phyloP scores from a whole-genome alignment of 2,329 filamentous ascomycete species.

The Sclerotinia borealis region DNA sequence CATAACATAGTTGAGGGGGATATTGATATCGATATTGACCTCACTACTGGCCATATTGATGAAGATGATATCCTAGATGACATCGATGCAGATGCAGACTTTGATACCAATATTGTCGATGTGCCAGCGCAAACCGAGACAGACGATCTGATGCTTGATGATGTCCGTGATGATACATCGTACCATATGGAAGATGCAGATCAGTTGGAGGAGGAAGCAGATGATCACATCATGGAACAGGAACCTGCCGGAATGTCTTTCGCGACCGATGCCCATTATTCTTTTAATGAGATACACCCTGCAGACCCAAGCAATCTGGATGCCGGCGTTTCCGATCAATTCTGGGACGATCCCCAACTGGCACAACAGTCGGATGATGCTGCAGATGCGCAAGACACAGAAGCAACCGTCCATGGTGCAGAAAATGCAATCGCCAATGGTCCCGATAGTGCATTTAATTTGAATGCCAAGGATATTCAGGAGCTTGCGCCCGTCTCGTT shows the following conservation, averaged over 20 bases:
- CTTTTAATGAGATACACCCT: conserved; percentile 4
- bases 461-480: background rate
- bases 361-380: background rate
- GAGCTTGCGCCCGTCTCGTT: background rate
- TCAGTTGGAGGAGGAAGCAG: conserved; percentile 21
- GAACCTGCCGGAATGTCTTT: conserved; percentile 20
- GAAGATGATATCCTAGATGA: conserved; percentile 55
- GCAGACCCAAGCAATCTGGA: conserved; percentile 1
- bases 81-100: conserved; percentile 32
- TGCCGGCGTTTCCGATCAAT: conserved; percentile 1
- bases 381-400: background rate
- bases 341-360: conserved; percentile 1
- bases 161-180: conserved; percentile 34
- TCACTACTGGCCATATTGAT: conserved; percentile 39
- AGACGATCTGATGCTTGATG: conserved; percentile 43
- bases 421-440: background rate
- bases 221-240: conserved; percentile 22
- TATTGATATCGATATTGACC: conserved; percentile 55
- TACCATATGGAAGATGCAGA: conserved; percentile 35
- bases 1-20: conserved; percentile 39
- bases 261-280: background rate
- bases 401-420: background rate
- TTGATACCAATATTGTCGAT: conserved; percentile 16
- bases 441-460: background rate
- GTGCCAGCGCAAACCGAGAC: conserved; percentile 26